These are phyloP conservation scores for Coemansia sp. DNA, from an alignment of 192 early-diverging fungal species.

Conservation along the genomic window DNA sequence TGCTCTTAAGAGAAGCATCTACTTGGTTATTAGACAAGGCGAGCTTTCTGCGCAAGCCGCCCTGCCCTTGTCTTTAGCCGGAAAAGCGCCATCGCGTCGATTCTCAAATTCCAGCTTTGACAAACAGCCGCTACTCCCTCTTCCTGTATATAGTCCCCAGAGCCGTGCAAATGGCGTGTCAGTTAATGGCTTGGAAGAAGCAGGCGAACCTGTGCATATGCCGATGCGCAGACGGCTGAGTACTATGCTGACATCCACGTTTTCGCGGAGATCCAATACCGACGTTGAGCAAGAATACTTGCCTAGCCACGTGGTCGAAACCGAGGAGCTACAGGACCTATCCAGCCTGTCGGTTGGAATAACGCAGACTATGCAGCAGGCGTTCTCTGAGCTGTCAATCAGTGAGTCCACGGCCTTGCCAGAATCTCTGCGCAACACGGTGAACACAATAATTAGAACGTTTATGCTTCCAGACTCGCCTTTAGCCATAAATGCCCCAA, in stretches of 20 bases:
- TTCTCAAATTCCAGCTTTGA: neutral
- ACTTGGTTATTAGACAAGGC: constrained; percentile 4
- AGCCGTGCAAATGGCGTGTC: neutral
- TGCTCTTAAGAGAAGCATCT: constrained; percentile 20
- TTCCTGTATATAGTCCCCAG: neutral
- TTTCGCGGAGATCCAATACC: neutral
- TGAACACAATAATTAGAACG: neutral
- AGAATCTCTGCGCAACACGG: constrained; percentile 3
- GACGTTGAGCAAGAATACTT: neutral
- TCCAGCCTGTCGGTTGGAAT: neutral
- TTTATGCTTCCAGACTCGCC: constrained; percentile 9
- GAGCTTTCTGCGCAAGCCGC: neutral
- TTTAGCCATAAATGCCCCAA: constrained; percentile 12
- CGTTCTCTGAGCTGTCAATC: neutral
- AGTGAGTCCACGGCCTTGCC: neutral
- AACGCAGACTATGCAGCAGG: constrained; percentile 2
- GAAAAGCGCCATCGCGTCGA: neutral
- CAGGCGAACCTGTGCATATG: neutral
- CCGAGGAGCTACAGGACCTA: neutral
- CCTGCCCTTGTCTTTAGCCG: neutral
- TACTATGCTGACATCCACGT: neutral
- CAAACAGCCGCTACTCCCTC: neutral
- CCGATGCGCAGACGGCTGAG: neutral
- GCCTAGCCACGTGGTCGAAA: neutral
- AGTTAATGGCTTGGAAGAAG: neutral